These are phyloP conservation scores for Sergeia podlipaevii DNA, from an alignment of 208 protist genomes.

Conservation along the genomic window DNA sequence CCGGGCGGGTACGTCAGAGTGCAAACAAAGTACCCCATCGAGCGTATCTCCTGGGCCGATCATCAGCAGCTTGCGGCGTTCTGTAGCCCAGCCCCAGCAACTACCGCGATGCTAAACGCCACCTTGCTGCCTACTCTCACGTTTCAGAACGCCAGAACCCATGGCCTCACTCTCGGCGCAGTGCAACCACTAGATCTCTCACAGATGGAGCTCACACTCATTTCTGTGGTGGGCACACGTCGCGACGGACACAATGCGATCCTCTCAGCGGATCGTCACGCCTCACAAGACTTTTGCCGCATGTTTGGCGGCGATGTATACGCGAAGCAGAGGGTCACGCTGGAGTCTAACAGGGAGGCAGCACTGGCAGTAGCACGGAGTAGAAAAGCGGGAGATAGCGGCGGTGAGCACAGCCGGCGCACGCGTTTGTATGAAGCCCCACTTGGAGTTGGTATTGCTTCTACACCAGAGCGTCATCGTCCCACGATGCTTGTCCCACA, in stretches of 20 bases:
- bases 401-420: too few species aligned
- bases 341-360: conserved; percentile 5
- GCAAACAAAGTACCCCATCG: conserved; percentile 32
- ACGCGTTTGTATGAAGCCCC: too few species aligned
- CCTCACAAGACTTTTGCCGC: conserved; percentile 37
- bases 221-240: conserved; percentile 40
- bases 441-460: too few species aligned
- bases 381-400: too few species aligned
- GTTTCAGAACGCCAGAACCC: background rate
- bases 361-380: too few species aligned
- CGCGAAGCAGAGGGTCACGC: conserved; percentile 20
- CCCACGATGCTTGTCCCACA: too few species aligned
- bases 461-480: too few species aligned
- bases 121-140: too few species aligned
- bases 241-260: conserved; percentile 29
- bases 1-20: conserved; percentile 32
- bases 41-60: conserved; percentile 45
- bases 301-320: conserved; percentile 45
- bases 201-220: conserved; percentile 33
- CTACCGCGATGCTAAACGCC: conserved; percentile 12
- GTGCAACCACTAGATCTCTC: conserved; percentile 12
- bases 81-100: conserved; percentile 29
- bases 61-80: conserved; percentile 53
- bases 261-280: conserved; percentile 15
- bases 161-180: conserved; percentile 1